Evolutionary conservation across 345 rosid species (phyloP).

Genomic region (Pseudoturritis turrita): DNA sequence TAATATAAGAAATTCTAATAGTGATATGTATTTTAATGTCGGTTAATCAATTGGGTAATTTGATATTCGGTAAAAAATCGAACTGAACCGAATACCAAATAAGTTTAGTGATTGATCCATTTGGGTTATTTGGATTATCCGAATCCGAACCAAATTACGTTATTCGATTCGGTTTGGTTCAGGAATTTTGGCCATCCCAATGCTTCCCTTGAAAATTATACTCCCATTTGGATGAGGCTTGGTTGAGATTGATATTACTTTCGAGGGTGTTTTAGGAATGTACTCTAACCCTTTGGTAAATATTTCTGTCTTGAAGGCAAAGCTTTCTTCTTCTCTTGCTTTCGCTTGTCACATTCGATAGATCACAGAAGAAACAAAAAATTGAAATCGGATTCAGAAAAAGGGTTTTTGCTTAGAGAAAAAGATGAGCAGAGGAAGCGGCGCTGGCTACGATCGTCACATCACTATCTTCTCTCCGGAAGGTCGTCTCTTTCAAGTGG

Average conservation of each 20-base stretch:
- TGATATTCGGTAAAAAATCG: too few relatives aligned
- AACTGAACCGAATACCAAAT: too few relatives aligned
- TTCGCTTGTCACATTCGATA: not conserved
- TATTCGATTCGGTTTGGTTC: too few relatives aligned
- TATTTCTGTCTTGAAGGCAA: slow-evolving; percentile 31
- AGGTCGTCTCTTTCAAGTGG: slow-evolving; percentile 92
- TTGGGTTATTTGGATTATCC: too few relatives aligned
- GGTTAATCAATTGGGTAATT: too few relatives aligned
- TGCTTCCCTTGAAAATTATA: too few relatives aligned
- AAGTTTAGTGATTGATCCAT: too few relatives aligned
- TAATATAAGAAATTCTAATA: too few relatives aligned
- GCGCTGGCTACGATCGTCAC: slow-evolving; percentile 85
- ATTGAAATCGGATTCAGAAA: not conserved
- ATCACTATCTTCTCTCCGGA: slow-evolving; percentile 88
- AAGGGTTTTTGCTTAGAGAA: not conserved
- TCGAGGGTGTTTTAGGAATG: not conserved
- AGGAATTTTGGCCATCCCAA: too few relatives aligned
- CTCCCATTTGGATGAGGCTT: too few relatives aligned
- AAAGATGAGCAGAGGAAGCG: slow-evolving; percentile 83
- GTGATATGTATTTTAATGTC: too few relatives aligned
- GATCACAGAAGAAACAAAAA: slow-evolving; percentile 1
- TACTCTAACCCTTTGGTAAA: not conserved
- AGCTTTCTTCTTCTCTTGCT: slow-evolving; percentile 7
- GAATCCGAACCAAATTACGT: too few relatives aligned
- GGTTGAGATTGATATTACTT: not conserved